These are phyloP conservation scores for Hemisphaericaspora xylofermentans DNA, from an alignment of 1,139 yeast species.

Conservation along the genomic window DNA sequence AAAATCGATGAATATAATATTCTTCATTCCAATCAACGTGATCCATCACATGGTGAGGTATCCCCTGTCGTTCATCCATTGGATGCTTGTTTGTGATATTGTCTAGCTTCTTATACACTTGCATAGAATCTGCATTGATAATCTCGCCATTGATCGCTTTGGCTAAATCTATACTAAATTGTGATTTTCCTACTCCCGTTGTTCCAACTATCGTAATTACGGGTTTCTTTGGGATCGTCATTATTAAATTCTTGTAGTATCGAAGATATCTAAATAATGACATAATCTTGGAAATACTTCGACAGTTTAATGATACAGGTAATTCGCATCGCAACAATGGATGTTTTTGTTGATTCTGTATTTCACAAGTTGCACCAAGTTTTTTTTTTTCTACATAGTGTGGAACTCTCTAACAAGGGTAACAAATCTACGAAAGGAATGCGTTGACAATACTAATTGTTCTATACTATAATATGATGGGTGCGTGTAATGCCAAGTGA, in stretches of 20 bases:
- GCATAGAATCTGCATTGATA: constrained; percentile 97
- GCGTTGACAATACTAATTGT: too few relatives aligned
- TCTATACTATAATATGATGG: too few relatives aligned
- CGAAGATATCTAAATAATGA: constrained; percentile 15
- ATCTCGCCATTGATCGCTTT: constrained; percentile 78
- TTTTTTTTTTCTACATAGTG: neutral
- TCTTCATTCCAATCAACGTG: constrained; percentile 80
- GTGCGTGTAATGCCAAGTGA: too few relatives aligned
- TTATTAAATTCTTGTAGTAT: constrained; percentile 23
- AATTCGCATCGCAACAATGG: too few relatives aligned
- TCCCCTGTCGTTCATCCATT: constrained; percentile 63
- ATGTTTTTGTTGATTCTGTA: too few relatives aligned
- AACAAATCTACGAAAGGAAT: too few relatives aligned
- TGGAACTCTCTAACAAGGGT: too few relatives aligned
- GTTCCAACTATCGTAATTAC: constrained; percentile 85
- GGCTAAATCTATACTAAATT: constrained; percentile 79
- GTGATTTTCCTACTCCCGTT: constrained; percentile 97
- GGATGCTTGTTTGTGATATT: constrained; percentile 94
- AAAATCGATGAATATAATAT: constrained; percentile 80
- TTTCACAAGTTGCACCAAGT: too few relatives aligned
- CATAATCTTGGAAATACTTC: too few relatives aligned
- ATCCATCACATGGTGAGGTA: constrained; percentile 85
- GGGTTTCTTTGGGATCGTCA: constrained; percentile 32
- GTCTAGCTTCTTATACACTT: constrained; percentile 72
- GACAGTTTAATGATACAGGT: too few relatives aligned